Evolutionary conservation across 1,284 basidiomycete genomes (phyloP).

Genomic region (Irpex rosettiformis): DNA sequence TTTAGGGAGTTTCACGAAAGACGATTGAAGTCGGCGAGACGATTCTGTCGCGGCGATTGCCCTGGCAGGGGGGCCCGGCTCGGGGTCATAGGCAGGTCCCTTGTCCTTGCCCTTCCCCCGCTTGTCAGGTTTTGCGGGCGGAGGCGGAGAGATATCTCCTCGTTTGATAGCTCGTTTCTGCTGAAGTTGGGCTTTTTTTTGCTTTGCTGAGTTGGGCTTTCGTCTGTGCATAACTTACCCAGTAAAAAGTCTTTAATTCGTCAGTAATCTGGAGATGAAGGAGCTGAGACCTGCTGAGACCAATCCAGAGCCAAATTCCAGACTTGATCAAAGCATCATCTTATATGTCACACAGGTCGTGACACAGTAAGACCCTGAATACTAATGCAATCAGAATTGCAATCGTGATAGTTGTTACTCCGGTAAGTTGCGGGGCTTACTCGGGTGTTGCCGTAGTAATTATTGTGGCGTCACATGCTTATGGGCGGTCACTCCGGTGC

Average conservation of each 20-base stretch:
- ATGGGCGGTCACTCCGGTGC: background rate
- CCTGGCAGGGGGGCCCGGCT: slow-evolving; percentile 17
- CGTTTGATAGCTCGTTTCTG: slow-evolving; percentile 81
- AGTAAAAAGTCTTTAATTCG: background rate
- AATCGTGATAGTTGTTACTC: background rate
- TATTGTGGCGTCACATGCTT: background rate
- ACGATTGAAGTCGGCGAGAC: slow-evolving; percentile 61
- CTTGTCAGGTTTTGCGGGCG: slow-evolving; percentile 32
- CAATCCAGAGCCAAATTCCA: too few relatives aligned
- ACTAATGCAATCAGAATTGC: background rate
- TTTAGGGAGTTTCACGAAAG: slow-evolving; percentile 64
- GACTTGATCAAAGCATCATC: too few relatives aligned
- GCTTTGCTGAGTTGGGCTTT: slow-evolving; percentile 61
- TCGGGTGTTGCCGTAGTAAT: background rate
- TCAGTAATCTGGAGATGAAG: background rate
- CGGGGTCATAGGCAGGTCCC: slow-evolving; percentile 23
- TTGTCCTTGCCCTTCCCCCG: slow-evolving; percentile 15
- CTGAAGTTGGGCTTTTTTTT: slow-evolving; percentile 69
- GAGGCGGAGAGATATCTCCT: slow-evolving; percentile 51
- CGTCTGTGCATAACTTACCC: slow-evolving; percentile 39
- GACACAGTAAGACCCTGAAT: background rate
- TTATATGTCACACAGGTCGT: background rate
- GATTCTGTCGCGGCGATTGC: slow-evolving; percentile 34
- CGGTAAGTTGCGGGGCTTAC: background rate
- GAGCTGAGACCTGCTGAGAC: background rate